Evolutionary conservation across 768 basidiomycete species (phyloP).

Genomic region (Porphyrellus cyaneotinctus): DNA sequence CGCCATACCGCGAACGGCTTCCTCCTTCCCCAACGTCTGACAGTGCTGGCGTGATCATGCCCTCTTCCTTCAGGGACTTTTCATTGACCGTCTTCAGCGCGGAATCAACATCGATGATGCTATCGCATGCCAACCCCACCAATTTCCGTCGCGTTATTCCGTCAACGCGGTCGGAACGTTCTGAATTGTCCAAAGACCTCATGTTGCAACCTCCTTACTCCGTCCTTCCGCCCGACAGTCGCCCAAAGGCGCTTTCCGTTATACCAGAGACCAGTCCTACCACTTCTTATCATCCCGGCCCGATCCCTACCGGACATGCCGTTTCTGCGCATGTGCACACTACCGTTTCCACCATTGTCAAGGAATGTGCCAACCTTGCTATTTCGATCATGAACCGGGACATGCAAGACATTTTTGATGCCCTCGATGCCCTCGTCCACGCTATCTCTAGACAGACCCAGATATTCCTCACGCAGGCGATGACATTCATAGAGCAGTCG

Average conservation of each 20-base stretch:
- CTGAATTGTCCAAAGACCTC: conserved; percentile 33
- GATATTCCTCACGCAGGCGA: conserved; percentile 29
- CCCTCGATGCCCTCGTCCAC: conserved; percentile 53
- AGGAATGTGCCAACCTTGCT: conserved; percentile 43
- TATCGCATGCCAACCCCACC: conserved; percentile 26
- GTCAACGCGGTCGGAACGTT: conserved; percentile 25
- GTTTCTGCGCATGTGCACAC: conserved; percentile 33
- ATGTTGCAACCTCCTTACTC: conserved; percentile 35
- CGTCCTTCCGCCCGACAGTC: conserved; percentile 15
- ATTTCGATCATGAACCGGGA: conserved; percentile 47
- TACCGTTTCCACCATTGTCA: conserved; percentile 47
- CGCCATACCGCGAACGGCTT: conserved; percentile 38
- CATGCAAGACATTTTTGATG: conserved; percentile 52
- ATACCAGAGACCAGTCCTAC: conserved; percentile 18
- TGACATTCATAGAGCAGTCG: conserved; percentile 43
- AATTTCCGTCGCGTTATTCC: conserved; percentile 17
- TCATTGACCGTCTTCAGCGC: conserved; percentile 51
- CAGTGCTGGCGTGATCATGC: conserved; percentile 27
- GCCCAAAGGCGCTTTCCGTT: conserved; percentile 30
- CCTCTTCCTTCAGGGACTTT: conserved; percentile 45
- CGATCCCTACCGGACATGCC: conserved; percentile 12
- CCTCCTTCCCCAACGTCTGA: conserved; percentile 29
- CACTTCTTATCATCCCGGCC: conserved; percentile 5
- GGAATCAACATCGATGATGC: conserved; percentile 35
- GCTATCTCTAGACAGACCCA: conserved; percentile 46